Evolutionary conservation across 2,329 filamentous ascomycete species (phyloP).

Genomic region (Magnaporthiopsis rhizophila): DNA sequence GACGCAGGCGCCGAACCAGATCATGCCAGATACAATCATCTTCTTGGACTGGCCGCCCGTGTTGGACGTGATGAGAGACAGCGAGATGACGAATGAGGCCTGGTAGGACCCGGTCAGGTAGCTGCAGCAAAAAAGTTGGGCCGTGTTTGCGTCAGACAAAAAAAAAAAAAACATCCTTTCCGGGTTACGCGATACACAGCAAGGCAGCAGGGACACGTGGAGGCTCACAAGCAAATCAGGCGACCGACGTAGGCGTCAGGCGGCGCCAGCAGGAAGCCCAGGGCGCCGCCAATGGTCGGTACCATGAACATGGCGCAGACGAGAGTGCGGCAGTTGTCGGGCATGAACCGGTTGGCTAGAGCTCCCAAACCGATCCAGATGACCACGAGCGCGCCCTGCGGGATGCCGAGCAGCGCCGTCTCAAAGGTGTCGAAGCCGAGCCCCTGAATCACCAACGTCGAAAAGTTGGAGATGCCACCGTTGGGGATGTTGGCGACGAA

Average conservation of each 20-base stretch:
- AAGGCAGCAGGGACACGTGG: neutral
- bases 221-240: constrained; percentile 42
- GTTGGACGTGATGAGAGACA: constrained; percentile 41
- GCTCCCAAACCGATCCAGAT: constrained; percentile 33
- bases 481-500: constrained; percentile 46
- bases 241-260: constrained; percentile 40
- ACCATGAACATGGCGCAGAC: constrained; percentile 48
- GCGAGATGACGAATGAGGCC: constrained; percentile 29
- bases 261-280: constrained; percentile 48
- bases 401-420: constrained; percentile 30
- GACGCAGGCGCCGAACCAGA: constrained; percentile 52
- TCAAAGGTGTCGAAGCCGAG: constrained; percentile 40
- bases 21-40: constrained; percentile 53
- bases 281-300: constrained; percentile 51
- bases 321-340: constrained; percentile 39
- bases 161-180: too few species aligned
- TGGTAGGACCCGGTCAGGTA: constrained; percentile 30
- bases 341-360: constrained; percentile 29
- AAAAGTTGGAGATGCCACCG: constrained; percentile 53
- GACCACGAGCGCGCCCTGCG: constrained; percentile 27
- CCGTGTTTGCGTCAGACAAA: constrained; percentile 10
- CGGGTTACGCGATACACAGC: too few species aligned
- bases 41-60: constrained; percentile 53
- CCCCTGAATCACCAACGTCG: constrained; percentile 50
- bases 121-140: constrained; percentile 10